Percentiles rank a stretch among this genome's conserved stretches.
These are phyloP conservation scores for Suillus plorans DNA, from an alignment of 768 basidiomycete species.

Conservation along the genomic window DNA sequence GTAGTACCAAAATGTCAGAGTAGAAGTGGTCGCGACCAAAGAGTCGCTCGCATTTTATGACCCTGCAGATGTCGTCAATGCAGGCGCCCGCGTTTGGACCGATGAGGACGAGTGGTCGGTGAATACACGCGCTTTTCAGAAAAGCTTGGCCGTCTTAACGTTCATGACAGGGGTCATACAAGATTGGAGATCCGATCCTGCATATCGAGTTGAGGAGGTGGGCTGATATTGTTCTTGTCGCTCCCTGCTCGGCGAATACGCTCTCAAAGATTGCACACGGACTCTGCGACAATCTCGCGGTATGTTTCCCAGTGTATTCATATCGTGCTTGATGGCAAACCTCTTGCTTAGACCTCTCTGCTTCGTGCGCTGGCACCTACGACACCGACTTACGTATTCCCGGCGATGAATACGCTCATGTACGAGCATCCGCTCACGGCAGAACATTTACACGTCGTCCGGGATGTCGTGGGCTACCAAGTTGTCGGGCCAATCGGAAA, in stretches of 20 bases:
- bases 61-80: conserved; percentile 44
- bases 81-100: conserved; percentile 74
- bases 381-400: conserved; percentile 90
- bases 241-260: conserved; percentile 97
- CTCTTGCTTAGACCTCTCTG: conserved; percentile 59
- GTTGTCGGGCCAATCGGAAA: conserved; percentile 90
- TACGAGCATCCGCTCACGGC: conserved; percentile 91
- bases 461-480: conserved; percentile 75
- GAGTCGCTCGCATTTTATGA: conserved; percentile 78
- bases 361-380: conserved; percentile 81
- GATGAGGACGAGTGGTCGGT: conserved; percentile 96
- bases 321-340: not conserved
- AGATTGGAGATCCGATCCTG: conserved; percentile 87
- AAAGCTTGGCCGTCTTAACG: not conserved
- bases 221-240: conserved; percentile 95
- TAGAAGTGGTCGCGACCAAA: conserved; percentile 85
- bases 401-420: conserved; percentile 99
- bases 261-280: conserved; percentile 93
- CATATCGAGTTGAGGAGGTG: conserved; percentile 94
- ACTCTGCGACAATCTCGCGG: conserved; percentile 85
- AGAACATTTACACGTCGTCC: conserved; percentile 74
- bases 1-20: conserved; percentile 72
- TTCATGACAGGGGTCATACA: conserved; percentile 57
- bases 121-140: conserved; percentile 27
- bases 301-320: conserved; percentile 26